A percentile compares a stretch with the other conserved stretches of the same genome.
These are phyloP conservation scores for Fusarium oligoseptatum DNA, from an alignment of 2,329 filamentous ascomycete genomes.

Conservation along the genomic window DNA sequence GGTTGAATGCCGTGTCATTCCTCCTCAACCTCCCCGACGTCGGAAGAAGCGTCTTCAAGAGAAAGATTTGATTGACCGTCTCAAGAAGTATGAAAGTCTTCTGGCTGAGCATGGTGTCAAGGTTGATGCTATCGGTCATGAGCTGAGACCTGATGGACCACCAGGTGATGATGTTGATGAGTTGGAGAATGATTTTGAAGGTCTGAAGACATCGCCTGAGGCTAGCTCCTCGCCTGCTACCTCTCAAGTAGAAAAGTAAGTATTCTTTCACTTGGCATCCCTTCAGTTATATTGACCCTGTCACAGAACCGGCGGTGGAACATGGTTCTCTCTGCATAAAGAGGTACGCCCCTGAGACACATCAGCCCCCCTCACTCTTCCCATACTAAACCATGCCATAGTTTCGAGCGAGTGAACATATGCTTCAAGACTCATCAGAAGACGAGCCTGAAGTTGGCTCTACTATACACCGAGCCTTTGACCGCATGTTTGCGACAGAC, in stretches of 20 bases:
- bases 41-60: conserved; percentile 76
- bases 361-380: not conserved
- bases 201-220: conserved; percentile 66
- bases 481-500: conserved; percentile 69
- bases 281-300: conserved; percentile 21
- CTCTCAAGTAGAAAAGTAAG: conserved; percentile 48
- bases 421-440: conserved; percentile 67
- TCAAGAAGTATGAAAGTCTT: conserved; percentile 76
- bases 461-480: conserved; percentile 69
- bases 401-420: conserved; percentile 65
- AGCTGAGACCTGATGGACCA: conserved; percentile 50
- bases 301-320: conserved; percentile 33
- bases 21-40: conserved; percentile 68
- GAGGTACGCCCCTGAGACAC: conserved; percentile 55
- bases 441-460: conserved; percentile 68
- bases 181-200: conserved; percentile 68
- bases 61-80: conserved; percentile 76
- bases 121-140: conserved; percentile 76
- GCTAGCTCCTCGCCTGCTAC: conserved; percentile 54
- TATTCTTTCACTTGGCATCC: not conserved
- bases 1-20: conserved; percentile 71
- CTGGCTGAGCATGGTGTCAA: conserved; percentile 74
- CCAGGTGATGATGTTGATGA: conserved; percentile 66
- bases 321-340: conserved; percentile 66
- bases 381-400: conserved; percentile 44